A percentile compares a stretch with the other conserved stretches of the same genome.
These are phyloP conservation scores for Rosa persica DNA, from an alignment of 306 rosid genomes.

Conservation along the genomic window DNA sequence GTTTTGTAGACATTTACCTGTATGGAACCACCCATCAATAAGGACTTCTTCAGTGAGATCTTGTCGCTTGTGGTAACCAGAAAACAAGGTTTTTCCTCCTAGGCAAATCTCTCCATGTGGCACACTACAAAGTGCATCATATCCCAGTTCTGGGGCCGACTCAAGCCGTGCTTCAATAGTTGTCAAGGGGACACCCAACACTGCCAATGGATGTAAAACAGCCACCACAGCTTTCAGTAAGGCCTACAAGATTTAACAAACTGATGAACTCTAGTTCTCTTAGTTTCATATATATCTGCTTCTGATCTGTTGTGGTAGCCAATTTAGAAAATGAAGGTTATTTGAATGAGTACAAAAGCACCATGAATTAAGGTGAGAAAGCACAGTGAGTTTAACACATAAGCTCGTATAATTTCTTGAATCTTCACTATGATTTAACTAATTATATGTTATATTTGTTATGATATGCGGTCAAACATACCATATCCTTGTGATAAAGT, in stretches of 20 bases:
- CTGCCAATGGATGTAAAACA: constrained; percentile 70
- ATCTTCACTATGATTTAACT: too few relatives aligned
- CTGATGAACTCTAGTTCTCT: not conserved
- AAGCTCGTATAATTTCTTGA: not conserved
- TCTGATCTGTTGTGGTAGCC: not conserved
- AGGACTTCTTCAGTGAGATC: too few relatives aligned
- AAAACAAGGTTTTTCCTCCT: constrained; percentile 68
- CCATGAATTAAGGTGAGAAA: not conserved
- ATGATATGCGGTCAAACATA: too few relatives aligned
- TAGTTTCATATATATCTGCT: not conserved
- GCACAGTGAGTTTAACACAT: too few relatives aligned
- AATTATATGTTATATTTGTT: too few relatives aligned
- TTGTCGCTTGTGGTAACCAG: constrained; percentile 42
- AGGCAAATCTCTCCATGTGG: constrained; percentile 88
- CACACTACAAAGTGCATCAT: constrained; percentile 66
- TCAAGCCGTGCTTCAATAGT: constrained; percentile 91
- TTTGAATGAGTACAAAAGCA: not conserved
- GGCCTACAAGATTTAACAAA: constrained; percentile 45
- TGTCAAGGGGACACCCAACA: constrained; percentile 76
- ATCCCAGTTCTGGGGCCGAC: constrained; percentile 65
- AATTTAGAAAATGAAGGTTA: not conserved
- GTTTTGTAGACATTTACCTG: constrained; percentile 54
- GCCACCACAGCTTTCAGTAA: constrained; percentile 88
- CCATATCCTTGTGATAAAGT: too few relatives aligned
- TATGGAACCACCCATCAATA: constrained; percentile 66